Conservation (phyloP, 148 eudicot genomes). For the Chenopodium suecicum region DNA sequence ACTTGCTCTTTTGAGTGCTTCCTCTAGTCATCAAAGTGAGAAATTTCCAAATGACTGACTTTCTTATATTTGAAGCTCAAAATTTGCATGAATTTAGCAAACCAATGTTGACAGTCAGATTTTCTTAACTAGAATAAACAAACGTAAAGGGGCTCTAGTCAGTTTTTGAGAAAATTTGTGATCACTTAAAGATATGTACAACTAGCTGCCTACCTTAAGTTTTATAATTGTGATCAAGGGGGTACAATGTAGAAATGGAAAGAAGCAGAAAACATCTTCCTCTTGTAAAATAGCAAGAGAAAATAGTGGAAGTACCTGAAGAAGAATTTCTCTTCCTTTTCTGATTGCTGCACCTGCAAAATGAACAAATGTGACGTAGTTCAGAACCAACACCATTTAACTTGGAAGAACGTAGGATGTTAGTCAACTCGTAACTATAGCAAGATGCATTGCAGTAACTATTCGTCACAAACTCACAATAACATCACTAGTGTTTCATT, state of each 20-base stretch:
- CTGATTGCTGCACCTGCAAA: slow-evolving; percentile 55
- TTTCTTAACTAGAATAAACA: background rate
- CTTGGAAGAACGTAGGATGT: background rate
- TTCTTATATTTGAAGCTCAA: background rate
- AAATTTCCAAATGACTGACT: background rate
- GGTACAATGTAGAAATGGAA: background rate
- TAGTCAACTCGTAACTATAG: background rate
- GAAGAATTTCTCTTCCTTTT: slow-evolving; percentile 69
- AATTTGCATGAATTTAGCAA: background rate
- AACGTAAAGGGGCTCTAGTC: background rate
- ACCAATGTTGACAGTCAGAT: background rate
- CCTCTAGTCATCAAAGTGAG: background rate
- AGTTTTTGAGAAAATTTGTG: background rate
- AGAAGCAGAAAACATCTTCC: background rate
- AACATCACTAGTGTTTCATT: no score
- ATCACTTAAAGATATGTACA: background rate
- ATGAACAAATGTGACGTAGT: slow-evolving; percentile 8
- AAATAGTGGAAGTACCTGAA: slow-evolving; percentile 56
- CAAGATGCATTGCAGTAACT: no score
- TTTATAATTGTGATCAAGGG: background rate
- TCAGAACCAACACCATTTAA: background rate
- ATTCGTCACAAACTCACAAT: background rate
- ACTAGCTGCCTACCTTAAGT: background rate
- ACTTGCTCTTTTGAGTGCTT: background rate
- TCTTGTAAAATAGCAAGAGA: background rate